These are phyloP conservation scores for Mollisiaceae sp. DNA, from an alignment of 2,329 filamentous ascomycete genomes.

Conservation along the genomic window DNA sequence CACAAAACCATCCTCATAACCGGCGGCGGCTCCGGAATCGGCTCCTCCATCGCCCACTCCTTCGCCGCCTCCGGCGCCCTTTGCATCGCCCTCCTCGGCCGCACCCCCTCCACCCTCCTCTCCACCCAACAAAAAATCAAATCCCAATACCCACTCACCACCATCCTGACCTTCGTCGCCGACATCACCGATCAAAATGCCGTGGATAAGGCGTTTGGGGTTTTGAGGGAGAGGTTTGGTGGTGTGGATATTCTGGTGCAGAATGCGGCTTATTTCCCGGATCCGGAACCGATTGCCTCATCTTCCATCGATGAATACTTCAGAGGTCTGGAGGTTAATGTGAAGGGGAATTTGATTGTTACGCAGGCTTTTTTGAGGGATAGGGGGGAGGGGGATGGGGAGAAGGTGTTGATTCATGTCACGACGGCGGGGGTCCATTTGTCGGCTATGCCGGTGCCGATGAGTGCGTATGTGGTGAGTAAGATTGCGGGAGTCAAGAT, in stretches of 20 bases:
- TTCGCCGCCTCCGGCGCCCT: constrained; percentile 36
- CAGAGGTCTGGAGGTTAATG: not conserved
- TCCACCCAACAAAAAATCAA: not conserved
- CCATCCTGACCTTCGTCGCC: not conserved
- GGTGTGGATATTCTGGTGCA: constrained; percentile 1
- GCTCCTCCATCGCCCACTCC: constrained; percentile 22
- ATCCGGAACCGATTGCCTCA: not conserved
- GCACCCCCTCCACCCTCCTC: constrained; percentile 5
- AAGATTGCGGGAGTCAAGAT: constrained; percentile 5
- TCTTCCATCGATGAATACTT: not conserved
- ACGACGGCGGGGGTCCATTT: not conserved
- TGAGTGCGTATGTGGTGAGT: not conserved
- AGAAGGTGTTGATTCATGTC: constrained; percentile 3
- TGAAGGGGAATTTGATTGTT: constrained; percentile 1
- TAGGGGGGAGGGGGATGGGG: not conserved
- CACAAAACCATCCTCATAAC: constrained; percentile 15
- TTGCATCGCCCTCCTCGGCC: constrained; percentile 38
- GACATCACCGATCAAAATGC: not conserved
- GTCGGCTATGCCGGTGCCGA: not conserved
- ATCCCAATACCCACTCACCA: not conserved
- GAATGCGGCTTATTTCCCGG: not conserved
- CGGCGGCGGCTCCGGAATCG: constrained; percentile 29
- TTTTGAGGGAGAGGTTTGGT: not conserved
- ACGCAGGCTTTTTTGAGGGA: constrained; percentile 1
- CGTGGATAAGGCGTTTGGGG: not conserved